phyloP scores from a whole-genome alignment of 2,329 filamentous ascomycete species.

The Cryphonectria radicalis region DNA sequence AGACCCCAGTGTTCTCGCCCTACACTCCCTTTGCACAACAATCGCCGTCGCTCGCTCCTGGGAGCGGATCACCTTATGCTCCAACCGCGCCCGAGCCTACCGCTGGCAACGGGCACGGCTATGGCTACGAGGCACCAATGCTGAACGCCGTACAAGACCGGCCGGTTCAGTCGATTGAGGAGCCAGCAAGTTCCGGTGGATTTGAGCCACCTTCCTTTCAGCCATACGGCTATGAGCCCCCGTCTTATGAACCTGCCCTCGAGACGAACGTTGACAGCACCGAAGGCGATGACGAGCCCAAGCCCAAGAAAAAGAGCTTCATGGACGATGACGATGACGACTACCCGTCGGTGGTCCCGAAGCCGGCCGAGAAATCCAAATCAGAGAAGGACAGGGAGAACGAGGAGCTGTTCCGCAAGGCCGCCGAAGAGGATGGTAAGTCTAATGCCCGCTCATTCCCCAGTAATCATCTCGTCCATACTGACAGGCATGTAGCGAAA shows the following conservation, averaged over 20 bases:
- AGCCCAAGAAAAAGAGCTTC: constrained; percentile 74
- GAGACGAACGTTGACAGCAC: constrained; percentile 48
- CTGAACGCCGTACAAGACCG: constrained; percentile 40
- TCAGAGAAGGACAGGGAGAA: constrained; percentile 76
- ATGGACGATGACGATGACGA: constrained; percentile 85
- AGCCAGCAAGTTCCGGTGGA: constrained; percentile 44
- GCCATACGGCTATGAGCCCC: constrained; percentile 61
- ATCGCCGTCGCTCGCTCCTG: constrained; percentile 30
- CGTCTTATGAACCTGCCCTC: constrained; percentile 56
- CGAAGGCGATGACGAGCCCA: constrained; percentile 53
- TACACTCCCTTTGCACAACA: constrained; percentile 26
- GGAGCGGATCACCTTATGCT: constrained; percentile 20
- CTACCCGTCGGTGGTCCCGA: constrained; percentile 52
- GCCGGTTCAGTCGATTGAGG: constrained; percentile 29
- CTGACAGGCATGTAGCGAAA: constrained; percentile 54
- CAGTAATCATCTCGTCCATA: constrained; percentile 29
- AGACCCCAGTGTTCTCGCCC: constrained; percentile 23
- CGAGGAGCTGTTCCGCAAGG: constrained; percentile 82
- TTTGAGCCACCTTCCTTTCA: constrained; percentile 69
- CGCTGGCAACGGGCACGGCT: constrained; percentile 49
- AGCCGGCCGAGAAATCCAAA: constrained; percentile 63
- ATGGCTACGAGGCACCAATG: constrained; percentile 57
- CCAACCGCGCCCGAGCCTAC: constrained; percentile 21
- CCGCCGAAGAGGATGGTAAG: constrained; percentile 76
- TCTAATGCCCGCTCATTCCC: constrained; percentile 14